Evolutionary conservation across 2,329 filamentous ascomycete genomes (phyloP).

Genomic region (Colletotrichum godetiae): DNA sequence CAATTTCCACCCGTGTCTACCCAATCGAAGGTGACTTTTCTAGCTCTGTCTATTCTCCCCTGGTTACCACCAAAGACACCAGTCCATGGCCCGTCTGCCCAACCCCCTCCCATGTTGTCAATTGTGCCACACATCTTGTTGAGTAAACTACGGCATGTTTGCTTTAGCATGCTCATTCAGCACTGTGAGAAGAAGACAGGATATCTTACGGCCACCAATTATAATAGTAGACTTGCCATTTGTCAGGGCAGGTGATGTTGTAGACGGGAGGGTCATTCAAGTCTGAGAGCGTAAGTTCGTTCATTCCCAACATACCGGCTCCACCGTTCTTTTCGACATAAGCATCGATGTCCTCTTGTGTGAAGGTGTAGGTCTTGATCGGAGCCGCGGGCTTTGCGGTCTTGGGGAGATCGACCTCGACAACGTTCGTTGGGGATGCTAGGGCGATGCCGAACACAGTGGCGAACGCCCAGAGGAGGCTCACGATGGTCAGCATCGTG

Average conservation of each 20-base stretch:
- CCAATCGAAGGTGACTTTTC: constrained; percentile 2
- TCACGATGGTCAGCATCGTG: neutral
- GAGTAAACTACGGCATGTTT: neutral
- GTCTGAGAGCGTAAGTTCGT: neutral
- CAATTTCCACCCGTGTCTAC: neutral
- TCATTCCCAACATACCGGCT: too few relatives aligned
- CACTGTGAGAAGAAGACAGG: neutral
- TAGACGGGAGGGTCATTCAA: neutral
- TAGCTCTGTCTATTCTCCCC: neutral
- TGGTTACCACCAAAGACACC: neutral
- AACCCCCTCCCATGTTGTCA: too few relatives aligned
- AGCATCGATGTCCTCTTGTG: neutral
- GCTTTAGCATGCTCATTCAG: neutral
- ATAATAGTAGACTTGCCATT: constrained; percentile 18
- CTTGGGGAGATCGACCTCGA: neutral
- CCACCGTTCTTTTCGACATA: neutral
- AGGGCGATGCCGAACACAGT: neutral
- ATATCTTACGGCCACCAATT: constrained; percentile 19
- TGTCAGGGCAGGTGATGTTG: neutral
- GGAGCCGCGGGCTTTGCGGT: neutral
- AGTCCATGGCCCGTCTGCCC: neutral
- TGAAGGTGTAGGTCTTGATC: neutral
- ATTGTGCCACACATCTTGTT: neutral
- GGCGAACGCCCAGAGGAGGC: neutral
- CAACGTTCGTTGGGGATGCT: neutral